A percentile compares a stretch with the other conserved stretches of the same genome.
Evolutionary conservation across 208 protist species (phyloP).

Genomic region (Leptomonas seymouri): DNA sequence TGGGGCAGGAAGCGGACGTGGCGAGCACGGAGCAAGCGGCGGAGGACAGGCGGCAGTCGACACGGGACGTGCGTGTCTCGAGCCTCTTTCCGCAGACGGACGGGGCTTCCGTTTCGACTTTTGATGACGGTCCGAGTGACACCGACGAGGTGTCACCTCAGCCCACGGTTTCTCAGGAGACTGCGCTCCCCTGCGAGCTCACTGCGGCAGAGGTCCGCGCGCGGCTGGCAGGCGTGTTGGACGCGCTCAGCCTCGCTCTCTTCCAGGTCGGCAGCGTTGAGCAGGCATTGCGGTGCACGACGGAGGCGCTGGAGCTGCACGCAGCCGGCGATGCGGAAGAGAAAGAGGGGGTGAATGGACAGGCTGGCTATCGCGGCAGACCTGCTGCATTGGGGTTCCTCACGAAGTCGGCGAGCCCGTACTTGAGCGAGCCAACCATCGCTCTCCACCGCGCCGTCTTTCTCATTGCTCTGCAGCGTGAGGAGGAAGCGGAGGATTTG

Average conservation of each 20-base stretch:
- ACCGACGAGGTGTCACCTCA: too few relatives aligned
- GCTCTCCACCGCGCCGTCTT: conserved; percentile 80
- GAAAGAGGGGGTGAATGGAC: background rate
- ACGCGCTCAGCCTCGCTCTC: conserved; percentile 75
- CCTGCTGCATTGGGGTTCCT: background rate
- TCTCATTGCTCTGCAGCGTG: conserved; percentile 72
- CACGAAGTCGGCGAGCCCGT: conserved; percentile 2
- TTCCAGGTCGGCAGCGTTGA: conserved; percentile 69
- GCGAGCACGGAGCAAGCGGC: background rate
- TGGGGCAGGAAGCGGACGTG: background rate
- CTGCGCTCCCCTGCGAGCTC: conserved; percentile 11
- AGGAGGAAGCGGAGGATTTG: conserved; percentile 80
- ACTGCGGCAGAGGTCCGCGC: conserved; percentile 39
- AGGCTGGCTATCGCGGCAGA: background rate
- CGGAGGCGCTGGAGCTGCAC: conserved; percentile 67
- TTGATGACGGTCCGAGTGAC: background rate
- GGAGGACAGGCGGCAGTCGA: background rate
- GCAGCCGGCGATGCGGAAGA: conserved; percentile 2
- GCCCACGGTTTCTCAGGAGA: background rate
- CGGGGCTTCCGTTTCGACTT: background rate
- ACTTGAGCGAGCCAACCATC: conserved; percentile 45
- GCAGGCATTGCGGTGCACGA: conserved; percentile 79
- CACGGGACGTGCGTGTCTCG: background rate
- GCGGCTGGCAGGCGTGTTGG: conserved; percentile 76
- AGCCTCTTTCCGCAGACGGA: background rate